Conservation (phyloP, 805 yeast species). For the Debaryomyces hansenii region DNA sequence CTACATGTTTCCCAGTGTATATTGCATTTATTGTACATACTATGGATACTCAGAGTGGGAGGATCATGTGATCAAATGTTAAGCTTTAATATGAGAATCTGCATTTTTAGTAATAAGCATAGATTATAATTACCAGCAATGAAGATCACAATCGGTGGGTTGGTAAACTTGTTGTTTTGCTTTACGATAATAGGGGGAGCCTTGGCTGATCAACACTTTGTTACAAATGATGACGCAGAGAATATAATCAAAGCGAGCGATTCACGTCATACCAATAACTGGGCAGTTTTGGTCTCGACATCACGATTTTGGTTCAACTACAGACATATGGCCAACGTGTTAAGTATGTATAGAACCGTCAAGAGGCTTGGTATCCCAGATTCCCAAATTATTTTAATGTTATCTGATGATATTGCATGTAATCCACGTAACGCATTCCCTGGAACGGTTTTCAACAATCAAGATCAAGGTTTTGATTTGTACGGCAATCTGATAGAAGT, state of each 20-base stretch:
- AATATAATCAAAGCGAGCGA: slow-evolving; percentile 18
- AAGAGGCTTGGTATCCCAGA: slow-evolving; percentile 96
- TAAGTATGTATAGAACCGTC: slow-evolving; percentile 93
- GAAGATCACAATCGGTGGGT: neutral
- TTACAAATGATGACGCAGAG: slow-evolving; percentile 20
- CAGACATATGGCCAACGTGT: slow-evolving; percentile 94
- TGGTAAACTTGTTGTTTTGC: neutral
- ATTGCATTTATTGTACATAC: no score
- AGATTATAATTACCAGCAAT: neutral
- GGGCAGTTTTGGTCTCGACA: slow-evolving; percentile 93
- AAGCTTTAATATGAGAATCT: no score
- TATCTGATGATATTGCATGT: slow-evolving; percentile 96
- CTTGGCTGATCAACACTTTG: slow-evolving; percentile 8
- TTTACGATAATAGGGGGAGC: neutral
- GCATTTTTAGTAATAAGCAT: no score
- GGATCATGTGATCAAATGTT: no score
- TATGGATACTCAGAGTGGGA: no score
- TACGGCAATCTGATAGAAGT: slow-evolving; percentile 96
- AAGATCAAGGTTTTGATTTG: slow-evolving; percentile 86
- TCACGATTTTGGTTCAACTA: slow-evolving; percentile 98
- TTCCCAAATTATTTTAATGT: slow-evolving; percentile 93
- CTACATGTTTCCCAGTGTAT: no score
- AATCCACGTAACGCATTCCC: slow-evolving; percentile 95
- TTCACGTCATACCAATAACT: slow-evolving; percentile 61
- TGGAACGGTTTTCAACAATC: slow-evolving; percentile 92